Conservation (phyloP, 208 protist genomes). For the Sergeia podlipaevii region DNA sequence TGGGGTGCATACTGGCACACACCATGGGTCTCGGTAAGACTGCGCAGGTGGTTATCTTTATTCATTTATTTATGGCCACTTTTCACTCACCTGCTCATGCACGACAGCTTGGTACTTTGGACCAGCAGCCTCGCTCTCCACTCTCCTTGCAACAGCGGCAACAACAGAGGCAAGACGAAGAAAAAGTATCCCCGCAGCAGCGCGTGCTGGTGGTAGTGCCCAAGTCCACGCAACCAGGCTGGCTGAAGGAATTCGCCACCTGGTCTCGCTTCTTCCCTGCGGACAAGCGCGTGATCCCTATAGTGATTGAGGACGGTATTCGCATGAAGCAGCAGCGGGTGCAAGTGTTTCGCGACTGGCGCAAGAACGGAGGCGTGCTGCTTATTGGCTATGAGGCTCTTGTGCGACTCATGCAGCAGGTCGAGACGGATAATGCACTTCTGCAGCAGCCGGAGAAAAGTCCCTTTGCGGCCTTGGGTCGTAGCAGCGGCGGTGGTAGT, state of each 20-base stretch:
- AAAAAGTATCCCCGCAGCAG: constrained; percentile 1
- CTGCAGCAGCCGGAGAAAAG: background rate
- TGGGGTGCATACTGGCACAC: constrained; percentile 82
- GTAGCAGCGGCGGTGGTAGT: background rate
- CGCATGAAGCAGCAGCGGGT: constrained; percentile 15
- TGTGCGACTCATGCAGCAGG: constrained; percentile 40
- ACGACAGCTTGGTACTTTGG: no score
- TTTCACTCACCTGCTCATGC: constrained; percentile 1
- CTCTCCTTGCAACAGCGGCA: background rate
- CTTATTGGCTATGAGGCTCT: constrained; percentile 78
- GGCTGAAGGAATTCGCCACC: constrained; percentile 55
- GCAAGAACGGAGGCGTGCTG: constrained; percentile 54
- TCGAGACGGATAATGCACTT: constrained; percentile 21
- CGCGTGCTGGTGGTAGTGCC: constrained; percentile 65
- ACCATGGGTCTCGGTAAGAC: constrained; percentile 91
- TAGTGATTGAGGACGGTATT: constrained; percentile 16
- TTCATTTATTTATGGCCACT: constrained; percentile 62
- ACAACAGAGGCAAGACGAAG: background rate
- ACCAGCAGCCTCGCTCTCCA: no score
- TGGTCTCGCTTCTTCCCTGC: constrained; percentile 60
- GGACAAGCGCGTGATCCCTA: constrained; percentile 27
- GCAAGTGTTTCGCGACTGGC: constrained; percentile 38
- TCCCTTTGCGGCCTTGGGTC: background rate
- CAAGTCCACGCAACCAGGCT: constrained; percentile 67
- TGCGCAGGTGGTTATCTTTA: constrained; percentile 75